Evolutionary conservation across 495 filamentous ascomycete species (phyloP), one percentile per base, ranked within the genome.

Genomic region (Penicillium ochrochloron): DNA sequence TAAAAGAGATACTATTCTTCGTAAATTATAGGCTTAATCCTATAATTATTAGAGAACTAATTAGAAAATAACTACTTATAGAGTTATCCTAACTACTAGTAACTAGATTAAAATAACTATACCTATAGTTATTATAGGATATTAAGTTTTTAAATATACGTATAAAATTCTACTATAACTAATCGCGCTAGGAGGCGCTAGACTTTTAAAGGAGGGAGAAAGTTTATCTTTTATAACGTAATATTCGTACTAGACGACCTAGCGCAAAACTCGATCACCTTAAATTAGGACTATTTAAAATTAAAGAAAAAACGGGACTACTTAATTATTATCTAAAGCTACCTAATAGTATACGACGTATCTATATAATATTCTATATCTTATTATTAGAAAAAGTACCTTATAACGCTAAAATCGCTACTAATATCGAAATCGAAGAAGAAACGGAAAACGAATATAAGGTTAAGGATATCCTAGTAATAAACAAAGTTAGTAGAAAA

Each of bases 1-100:
- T 46, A 2, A 46, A 41, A n/a, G 5, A 62, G n/a, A 63, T 58
- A 2, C 65, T 48, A n/a, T 75, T 73, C 60, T 72, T 65, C 35
- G 42, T 31, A 0, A 68, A 73, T 19, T 52, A 68, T 27, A 54
- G 63, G 35, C 57, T 39, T 39, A 35, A 65, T 39, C 48, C 62
- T 31, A 29, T 0, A 25, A 39, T 59, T 14, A 31, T 51, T 23
- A 29, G 50, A 51, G 58, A 60, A 51, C 42, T 37, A 60, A 42
- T 35, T 9, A 12, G 9, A 14, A 51, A n/a, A 10, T 39, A 42
- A 19, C 17, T n/a, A 19, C 15, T 48, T 9, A 23, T 6, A 37
- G 29, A 56, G 8, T 25, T 3, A 2, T 34, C 14, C 2, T 0
- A 11, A 5, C 9, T 34, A 35, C 53, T 56, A 5, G n/a, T 21